Evolutionary conservation across 2,329 filamentous ascomycete genomes (phyloP).

Genomic region (Fusarium tupiense): DNA sequence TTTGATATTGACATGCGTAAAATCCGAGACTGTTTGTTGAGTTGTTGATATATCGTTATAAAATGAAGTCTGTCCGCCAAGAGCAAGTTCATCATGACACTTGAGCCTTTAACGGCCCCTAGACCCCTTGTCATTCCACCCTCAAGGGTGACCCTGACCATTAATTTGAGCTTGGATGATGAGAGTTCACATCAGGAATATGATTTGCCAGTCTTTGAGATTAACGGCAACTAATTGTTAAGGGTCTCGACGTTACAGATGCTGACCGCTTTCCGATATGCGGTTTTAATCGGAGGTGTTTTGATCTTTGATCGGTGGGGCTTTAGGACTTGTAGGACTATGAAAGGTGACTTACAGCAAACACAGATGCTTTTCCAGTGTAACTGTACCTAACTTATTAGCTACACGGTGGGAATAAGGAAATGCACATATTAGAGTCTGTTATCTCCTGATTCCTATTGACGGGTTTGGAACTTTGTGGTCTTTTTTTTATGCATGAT

Average conservation of each 20-base stretch:
- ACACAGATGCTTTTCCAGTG: neutral
- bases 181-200: neutral
- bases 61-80: neutral
- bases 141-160: constrained; percentile 29
- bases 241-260: constrained; percentile 19
- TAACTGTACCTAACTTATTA: neutral
- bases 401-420: constrained; percentile 17
- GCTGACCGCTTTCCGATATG: constrained; percentile 16
- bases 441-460: neutral
- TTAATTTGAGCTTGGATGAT: constrained; percentile 32
- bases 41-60: neutral
- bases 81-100: neutral
- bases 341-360: neutral
- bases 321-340: constrained; percentile 20
- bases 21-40: neutral
- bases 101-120: neutral
- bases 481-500: neutral
- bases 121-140: constrained; percentile 18
- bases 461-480: neutral
- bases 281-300: constrained; percentile 20
- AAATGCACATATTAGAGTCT: neutral
- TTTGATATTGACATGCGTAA: neutral
- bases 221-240: constrained; percentile 23
- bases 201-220: constrained; percentile 31
- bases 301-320: neutral